Evolutionary conservation across 495 filamentous ascomycete species (phyloP), one percentile per base, ranked within the genome.

Genomic region (Podospora australis): DNA sequence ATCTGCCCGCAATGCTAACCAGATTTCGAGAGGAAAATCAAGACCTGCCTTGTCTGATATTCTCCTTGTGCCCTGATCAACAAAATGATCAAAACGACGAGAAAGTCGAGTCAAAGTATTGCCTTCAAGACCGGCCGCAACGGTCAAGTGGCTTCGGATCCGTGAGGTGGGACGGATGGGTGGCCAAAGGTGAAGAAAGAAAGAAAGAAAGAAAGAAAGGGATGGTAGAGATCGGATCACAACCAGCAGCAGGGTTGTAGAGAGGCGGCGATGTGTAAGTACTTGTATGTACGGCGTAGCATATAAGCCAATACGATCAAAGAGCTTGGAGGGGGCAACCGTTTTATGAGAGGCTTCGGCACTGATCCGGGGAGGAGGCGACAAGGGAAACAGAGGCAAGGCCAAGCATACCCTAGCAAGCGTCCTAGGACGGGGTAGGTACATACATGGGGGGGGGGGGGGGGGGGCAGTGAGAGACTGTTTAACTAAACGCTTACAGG

Each of bases 311-410:
- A 67, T 67, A 67, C 62, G 60, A 59, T 61, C 62, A 28, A n/a
- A 58, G 64, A 63, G 62, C 58, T n/a, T 70, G 65, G 66, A 68
- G 63, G 65, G 68, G 61, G n/a, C n/a, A 61, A 36, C 59, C 63
- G 65, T 71, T 71, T 70, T 72, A 68, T 72, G 68, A 69, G 52
- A 70, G 68, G 58, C 58, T 65, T 70, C 68, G 70, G 71, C 65
- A 72, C 61, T 69, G 66, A 67, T 56, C 65, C 67, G 56, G 60
- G 62, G 64, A 20, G 51, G 35, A 41, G 39, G 63, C 62, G 60
- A 68, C 63, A 65, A 65, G 62, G 65, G 62, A 49, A 53, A 28
- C 17, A 42, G 44, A 49, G 49, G 53, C 63, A 58, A 68, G 64
- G 60, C 66, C 66, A 64, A 64, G 64, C 65, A 57, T 59, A 63